Evolutionary conservation across 768 basidiomycete genomes (phyloP).

Genomic region (Rhodocollybia butyracea): DNA sequence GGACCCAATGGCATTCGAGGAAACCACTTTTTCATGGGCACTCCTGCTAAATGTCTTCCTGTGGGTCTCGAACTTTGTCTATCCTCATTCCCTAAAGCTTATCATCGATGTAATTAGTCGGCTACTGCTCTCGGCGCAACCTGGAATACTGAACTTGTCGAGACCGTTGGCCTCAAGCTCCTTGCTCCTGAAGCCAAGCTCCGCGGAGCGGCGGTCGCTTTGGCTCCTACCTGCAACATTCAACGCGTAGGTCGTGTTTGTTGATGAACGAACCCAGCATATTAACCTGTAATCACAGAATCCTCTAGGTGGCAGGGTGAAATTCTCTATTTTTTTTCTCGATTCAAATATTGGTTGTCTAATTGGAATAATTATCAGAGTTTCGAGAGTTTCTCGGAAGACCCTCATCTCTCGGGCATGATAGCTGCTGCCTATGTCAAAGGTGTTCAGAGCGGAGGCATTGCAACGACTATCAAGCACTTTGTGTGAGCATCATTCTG

Average conservation of each 20-base stretch:
- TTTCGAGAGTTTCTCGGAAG: constrained; percentile 57
- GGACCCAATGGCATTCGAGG: constrained; percentile 77
- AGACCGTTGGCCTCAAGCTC: constrained; percentile 58
- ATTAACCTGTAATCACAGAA: constrained; percentile 33
- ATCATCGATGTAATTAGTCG: constrained; percentile 33
- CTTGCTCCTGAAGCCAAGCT: constrained; percentile 73
- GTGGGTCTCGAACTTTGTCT: constrained; percentile 29
- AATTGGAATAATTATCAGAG: constrained; percentile 21
- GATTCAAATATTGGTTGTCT: background rate
- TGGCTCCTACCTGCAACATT: constrained; percentile 84
- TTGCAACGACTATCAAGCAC: constrained; percentile 64
- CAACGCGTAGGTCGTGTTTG: constrained; percentile 51
- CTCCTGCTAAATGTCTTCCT: constrained; percentile 77
- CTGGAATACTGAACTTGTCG: constrained; percentile 64
- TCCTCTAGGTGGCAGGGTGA: constrained; percentile 67
- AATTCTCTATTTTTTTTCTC: constrained; percentile 7
- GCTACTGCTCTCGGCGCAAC: constrained; percentile 76
- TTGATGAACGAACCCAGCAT: background rate
- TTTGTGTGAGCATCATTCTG: constrained; percentile 50
- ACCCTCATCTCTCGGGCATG: constrained; percentile 50
- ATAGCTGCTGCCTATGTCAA: constrained; percentile 50
- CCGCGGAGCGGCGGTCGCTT: constrained; percentile 61
- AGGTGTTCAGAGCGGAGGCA: constrained; percentile 51
- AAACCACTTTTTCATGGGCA: constrained; percentile 77
- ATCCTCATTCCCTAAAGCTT: background rate